Evolutionary conservation across 2,329 filamentous ascomycete species (phyloP).

Genomic region (Triangularia setosa): DNA sequence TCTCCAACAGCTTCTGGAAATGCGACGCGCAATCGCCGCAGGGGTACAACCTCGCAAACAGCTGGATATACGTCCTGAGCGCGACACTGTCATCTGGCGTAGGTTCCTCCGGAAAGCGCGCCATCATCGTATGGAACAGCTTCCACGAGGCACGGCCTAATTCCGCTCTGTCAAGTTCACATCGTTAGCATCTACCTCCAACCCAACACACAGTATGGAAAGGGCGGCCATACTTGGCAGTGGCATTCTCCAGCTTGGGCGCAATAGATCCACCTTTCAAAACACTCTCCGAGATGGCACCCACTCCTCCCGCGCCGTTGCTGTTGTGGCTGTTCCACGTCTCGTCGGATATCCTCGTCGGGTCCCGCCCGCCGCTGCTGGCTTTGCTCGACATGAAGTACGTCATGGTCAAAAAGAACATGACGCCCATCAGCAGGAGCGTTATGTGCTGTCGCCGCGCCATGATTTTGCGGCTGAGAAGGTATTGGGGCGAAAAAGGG

Average conservation of each 20-base stretch:
- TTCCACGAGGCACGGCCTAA: constrained; percentile 67
- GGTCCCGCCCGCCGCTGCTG: not conserved
- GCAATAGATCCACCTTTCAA: constrained; percentile 70
- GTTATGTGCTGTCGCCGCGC: constrained; percentile 52
- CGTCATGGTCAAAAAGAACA: constrained; percentile 54
- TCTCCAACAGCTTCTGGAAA: constrained; percentile 58
- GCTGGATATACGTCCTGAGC: constrained; percentile 60
- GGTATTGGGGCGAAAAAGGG: not conserved
- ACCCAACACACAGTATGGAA: not conserved
- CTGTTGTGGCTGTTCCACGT: constrained; percentile 5
- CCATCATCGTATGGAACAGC: constrained; percentile 67
- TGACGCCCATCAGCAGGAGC: constrained; percentile 50
- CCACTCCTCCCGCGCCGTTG: constrained; percentile 23
- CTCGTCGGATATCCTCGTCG: constrained; percentile 5
- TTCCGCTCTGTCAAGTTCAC: constrained; percentile 47
- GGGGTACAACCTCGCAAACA: constrained; percentile 66
- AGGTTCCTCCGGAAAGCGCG: constrained; percentile 63
- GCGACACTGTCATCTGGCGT: constrained; percentile 58
- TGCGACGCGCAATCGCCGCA: constrained; percentile 67
- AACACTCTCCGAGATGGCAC: constrained; percentile 45
- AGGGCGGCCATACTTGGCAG: constrained; percentile 57
- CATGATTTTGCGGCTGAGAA: constrained; percentile 34
- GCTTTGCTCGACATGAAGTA: constrained; percentile 48
- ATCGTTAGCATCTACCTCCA: constrained; percentile 8
- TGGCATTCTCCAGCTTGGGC: constrained; percentile 78